Percentiles rank a stretch among this genome's conserved stretches.
These are phyloP conservation scores for Aspergillus neoniger DNA, from an alignment of 2,329 filamentous ascomycete species.

Conservation along the genomic window DNA sequence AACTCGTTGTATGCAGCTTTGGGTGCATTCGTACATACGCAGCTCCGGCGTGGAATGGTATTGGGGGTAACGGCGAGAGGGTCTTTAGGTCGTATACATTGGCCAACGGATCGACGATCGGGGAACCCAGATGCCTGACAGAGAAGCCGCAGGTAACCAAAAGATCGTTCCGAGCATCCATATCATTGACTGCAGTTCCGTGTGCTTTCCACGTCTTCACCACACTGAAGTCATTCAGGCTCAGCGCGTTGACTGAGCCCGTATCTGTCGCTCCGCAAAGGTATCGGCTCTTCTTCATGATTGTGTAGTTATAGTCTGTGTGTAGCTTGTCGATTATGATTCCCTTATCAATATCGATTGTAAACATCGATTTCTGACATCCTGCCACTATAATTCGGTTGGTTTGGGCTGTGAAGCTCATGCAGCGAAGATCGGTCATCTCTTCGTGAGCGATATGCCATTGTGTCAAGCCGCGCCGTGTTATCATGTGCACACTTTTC, in stretches of 20 bases:
- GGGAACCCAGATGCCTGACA: slow-evolving; percentile 73
- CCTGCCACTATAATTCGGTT: slow-evolving; percentile 86
- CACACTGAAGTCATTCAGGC: slow-evolving; percentile 73
- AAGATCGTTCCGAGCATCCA: slow-evolving; percentile 95
- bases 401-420: slow-evolving; percentile 90
- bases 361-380: slow-evolving; percentile 82
- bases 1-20: slow-evolving; percentile 89
- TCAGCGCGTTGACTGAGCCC: slow-evolving; percentile 83
- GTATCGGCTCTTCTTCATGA: slow-evolving; percentile 86
- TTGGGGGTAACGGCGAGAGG: slow-evolving; percentile 80
- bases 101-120: slow-evolving; percentile 87
- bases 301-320: slow-evolving; percentile 76
- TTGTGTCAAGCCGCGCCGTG: slow-evolving; percentile 75
- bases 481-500: slow-evolving; percentile 84
- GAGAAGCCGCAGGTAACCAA: slow-evolving; percentile 95
- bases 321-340: slow-evolving; percentile 70
- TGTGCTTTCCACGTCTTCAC: slow-evolving; percentile 91
- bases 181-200: slow-evolving; percentile 84
- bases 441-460: slow-evolving; percentile 82
- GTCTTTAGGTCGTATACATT: slow-evolving; percentile 97
- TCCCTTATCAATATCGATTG: slow-evolving; percentile 70
- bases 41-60: slow-evolving; percentile 87
- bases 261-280: slow-evolving; percentile 87
- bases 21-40: slow-evolving; percentile 97
- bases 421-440: slow-evolving; percentile 87